phyloP scores from a whole-genome alignment of 2,329 filamentous ascomycete species.

The Drechslerella coelobrocha region DNA sequence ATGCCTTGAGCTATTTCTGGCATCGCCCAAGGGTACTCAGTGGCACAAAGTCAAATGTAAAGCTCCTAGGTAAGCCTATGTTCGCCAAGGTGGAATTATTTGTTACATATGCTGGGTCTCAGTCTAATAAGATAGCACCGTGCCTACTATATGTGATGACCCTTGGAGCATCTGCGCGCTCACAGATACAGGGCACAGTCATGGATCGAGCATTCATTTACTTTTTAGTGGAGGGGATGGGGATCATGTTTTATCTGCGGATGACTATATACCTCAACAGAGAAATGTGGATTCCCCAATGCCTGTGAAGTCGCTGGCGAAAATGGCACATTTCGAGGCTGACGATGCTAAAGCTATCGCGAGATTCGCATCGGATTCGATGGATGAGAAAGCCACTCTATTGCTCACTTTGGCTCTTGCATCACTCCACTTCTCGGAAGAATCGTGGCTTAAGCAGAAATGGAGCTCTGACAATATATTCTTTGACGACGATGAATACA shows the following conservation, averaged over 20 bases:
- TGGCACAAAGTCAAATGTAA: not conserved
- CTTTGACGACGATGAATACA: constrained; percentile 1
- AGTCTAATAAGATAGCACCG: too few relatives aligned
- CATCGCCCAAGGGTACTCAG: not conserved
- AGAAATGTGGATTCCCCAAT: too few relatives aligned
- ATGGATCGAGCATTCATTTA: too few relatives aligned
- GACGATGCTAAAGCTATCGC: too few relatives aligned
- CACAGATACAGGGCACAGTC: not conserved
- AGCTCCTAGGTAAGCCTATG: not conserved
- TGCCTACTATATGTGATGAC: not conserved
- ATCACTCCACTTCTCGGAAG: not conserved
- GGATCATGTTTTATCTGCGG: too few relatives aligned
- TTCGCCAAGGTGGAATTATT: too few relatives aligned
- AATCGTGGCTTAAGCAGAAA: not conserved
- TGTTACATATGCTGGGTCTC: too few relatives aligned
- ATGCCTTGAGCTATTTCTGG: not conserved
- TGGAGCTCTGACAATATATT: not conserved
- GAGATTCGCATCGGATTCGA: too few relatives aligned
- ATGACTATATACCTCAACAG: too few relatives aligned
- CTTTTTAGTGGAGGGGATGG: too few relatives aligned
- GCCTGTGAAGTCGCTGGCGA: too few relatives aligned
- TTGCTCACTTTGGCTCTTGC: constrained; percentile 4
- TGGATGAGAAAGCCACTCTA: not conserved
- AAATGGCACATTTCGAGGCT: too few relatives aligned
- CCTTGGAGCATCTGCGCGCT: not conserved